Conservation (phyloP, 495 filamentous ascomycete species). For the Xylaria palmicola region DNA sequence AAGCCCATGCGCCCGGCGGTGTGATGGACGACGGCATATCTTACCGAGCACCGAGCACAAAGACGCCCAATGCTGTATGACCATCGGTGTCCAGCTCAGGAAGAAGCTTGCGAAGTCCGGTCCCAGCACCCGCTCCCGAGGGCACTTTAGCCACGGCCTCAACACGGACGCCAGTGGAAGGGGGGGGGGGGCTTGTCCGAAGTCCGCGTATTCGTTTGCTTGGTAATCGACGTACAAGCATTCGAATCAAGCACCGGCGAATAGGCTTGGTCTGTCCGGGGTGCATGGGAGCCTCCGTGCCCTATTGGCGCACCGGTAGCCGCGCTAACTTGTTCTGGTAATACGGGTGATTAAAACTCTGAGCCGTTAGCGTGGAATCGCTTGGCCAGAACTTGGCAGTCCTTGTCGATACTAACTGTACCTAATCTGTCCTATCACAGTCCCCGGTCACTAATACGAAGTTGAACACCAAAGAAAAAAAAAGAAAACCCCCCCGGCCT, state of each 20-base stretch:
- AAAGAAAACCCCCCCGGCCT: too few species aligned
- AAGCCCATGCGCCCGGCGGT: background rate
- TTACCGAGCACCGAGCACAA: background rate
- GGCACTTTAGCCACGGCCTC: background rate
- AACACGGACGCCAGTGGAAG: background rate
- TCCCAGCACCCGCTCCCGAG: too few species aligned
- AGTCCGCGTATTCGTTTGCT: background rate
- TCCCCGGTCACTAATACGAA: too few species aligned
- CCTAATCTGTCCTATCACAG: too few species aligned
- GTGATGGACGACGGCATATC: too few species aligned
- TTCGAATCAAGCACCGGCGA: background rate
- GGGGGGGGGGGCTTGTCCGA: background rate
- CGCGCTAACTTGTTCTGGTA: too few species aligned
- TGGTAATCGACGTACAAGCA: conserved; percentile 1
- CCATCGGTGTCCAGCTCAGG: background rate
- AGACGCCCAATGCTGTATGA: background rate
- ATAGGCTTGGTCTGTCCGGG: background rate
- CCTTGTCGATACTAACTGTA: background rate
- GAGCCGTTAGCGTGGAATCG: too few species aligned
- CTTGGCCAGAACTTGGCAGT: conserved; percentile 2
- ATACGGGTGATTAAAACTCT: too few species aligned
- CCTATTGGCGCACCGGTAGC: background rate
- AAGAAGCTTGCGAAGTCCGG: background rate
- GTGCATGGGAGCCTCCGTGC: background rate
- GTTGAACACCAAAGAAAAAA: too few species aligned